phyloP scores from a whole-genome alignment of 306 rosid genomes.

The Prunus mume region DNA sequence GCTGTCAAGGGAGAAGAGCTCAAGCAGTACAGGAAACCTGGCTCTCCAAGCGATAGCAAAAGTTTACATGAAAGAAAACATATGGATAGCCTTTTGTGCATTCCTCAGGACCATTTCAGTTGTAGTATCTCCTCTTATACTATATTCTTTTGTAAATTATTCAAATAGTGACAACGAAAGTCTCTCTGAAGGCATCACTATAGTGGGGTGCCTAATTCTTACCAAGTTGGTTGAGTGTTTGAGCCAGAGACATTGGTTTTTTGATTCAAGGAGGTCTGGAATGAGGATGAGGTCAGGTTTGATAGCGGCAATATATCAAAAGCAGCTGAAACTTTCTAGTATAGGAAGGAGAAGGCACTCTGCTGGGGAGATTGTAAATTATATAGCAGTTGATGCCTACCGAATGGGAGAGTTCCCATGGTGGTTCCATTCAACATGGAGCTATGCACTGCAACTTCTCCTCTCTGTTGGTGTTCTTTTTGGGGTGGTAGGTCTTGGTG shows the following conservation, averaged over 20 bases:
- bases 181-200: constrained; percentile 41
- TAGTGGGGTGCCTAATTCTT: constrained; percentile 46
- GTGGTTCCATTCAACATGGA: constrained; percentile 77
- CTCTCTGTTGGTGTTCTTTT: constrained; percentile 46
- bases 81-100: constrained; percentile 45
- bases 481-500: constrained; percentile 59
- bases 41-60: constrained; percentile 43
- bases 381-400: constrained; percentile 75
- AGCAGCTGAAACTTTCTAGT: constrained; percentile 69
- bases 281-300: constrained; percentile 78
- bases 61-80: constrained; percentile 52
- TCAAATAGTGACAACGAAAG: constrained; percentile 31
- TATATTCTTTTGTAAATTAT: constrained; percentile 65
- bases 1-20: constrained; percentile 31
- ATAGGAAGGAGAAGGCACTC: constrained; percentile 58
- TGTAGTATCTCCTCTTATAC: constrained; percentile 56
- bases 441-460: constrained; percentile 37
- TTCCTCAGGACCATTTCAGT: constrained; percentile 48
- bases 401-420: constrained; percentile 82
- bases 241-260: constrained; percentile 67
- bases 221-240: constrained; percentile 54
- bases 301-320: constrained; percentile 69
- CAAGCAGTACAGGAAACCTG: constrained; percentile 34
- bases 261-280: constrained; percentile 60
- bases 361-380: constrained; percentile 71